Evolutionary conservation across 2,329 filamentous ascomycete genomes (phyloP).

Genomic region (Trichoderma koningii): DNA sequence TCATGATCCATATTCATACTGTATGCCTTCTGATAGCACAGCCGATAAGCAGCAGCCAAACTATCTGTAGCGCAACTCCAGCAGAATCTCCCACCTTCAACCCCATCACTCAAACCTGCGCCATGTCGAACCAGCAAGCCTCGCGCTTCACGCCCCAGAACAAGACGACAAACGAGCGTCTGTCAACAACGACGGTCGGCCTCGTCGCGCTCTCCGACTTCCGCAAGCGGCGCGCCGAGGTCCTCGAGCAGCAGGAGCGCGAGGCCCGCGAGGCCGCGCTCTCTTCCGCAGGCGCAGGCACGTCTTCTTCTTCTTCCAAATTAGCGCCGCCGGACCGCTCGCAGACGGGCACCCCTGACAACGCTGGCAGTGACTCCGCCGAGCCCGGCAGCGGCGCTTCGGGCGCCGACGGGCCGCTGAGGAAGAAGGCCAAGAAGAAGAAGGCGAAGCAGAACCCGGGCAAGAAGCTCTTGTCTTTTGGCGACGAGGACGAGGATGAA

Average conservation of each 20-base stretch:
- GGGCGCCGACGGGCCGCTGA: constrained; percentile 33
- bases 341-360: constrained; percentile 51
- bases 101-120: constrained; percentile 34
- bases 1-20: background rate
- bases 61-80: background rate
- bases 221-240: constrained; percentile 91
- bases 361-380: constrained; percentile 41
- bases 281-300: constrained; percentile 34
- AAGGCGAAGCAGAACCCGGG: constrained; percentile 48
- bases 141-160: constrained; percentile 75
- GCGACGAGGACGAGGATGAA: constrained; percentile 63
- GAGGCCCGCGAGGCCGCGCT: constrained; percentile 68
- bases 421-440: constrained; percentile 36
- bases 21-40: background rate
- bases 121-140: constrained; percentile 32
- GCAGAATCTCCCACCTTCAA: background rate
- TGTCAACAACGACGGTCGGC: constrained; percentile 86
- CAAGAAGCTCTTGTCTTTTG: constrained; percentile 63
- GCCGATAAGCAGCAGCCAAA: background rate
- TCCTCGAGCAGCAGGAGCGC: constrained; percentile 86
- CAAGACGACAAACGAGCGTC: constrained; percentile 74
- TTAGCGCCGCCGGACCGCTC: constrained; percentile 50
- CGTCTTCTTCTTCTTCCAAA: constrained; percentile 40
- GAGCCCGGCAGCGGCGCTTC: constrained; percentile 26
- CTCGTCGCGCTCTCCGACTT: constrained; percentile 92